Base-by-base conservation (phyloP, 371 early-diverging fungal genomes). In the Mortierella polycephala region DNA sequence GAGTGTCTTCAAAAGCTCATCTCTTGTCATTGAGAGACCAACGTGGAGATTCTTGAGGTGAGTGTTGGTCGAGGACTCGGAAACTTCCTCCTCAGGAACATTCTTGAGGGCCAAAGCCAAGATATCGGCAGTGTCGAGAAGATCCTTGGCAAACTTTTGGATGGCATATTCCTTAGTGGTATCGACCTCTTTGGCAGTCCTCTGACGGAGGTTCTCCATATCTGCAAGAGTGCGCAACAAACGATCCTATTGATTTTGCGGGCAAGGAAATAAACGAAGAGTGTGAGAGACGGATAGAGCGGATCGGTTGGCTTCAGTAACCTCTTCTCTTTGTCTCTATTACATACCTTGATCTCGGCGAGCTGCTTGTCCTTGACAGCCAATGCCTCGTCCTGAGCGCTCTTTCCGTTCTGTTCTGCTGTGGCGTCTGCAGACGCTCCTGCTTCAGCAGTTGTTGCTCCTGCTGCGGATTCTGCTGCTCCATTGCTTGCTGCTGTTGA, bases 131-230 rank as follows among this genome's bases (percentile, higher is more conserved):
- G 96, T 94, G 42, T 92, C 92, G n/a, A 99, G 85, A 45, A 99
- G 83, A 73, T 99, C 98, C 84, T 96, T 98, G 77, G 97, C 97
- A 81, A 99, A 99, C 86, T 94, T 95, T 82, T 95, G 94, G 74
- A 98, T 96, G 1, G 98, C 95, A 82, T 89, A 97, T 30, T 90
- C 87, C 58, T 92, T 88, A 49, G 95, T 88, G 44, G 88, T 86
- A 49, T 92, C 91, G 12, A 95, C 86, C 83, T 99, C 99, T 73
- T 89, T 91, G 75, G 92, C 90, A 47, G 94, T 92, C 54, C 98
- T 94, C 57, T 89, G 89, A 49, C 98, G 94, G 39, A 98, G 81
- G 86, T 99, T 99, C 83, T 99, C 96, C 83, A 90, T 89, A 60
- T 99, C 99, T 41, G 99, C 99, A 45, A 99, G 89, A 51, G 94